Base-by-base conservation (phyloP, 495 filamentous ascomycete species). In the Amphirosellinia nigrospora region DNA sequence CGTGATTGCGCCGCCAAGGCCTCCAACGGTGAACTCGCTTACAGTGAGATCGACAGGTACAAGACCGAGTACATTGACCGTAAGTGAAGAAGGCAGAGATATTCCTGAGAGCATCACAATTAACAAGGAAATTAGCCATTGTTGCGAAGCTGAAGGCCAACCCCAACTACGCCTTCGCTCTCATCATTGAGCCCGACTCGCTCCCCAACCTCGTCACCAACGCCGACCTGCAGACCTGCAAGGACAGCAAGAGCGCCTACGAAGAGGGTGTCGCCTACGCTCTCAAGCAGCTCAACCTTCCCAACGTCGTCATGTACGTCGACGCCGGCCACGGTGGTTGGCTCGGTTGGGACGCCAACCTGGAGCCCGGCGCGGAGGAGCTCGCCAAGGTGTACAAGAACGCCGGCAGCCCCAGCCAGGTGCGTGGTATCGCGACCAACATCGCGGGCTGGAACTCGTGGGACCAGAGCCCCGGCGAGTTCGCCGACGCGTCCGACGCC, bases 191-290 rank as follows among this genome's bases (percentile, higher is more conserved):
- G 80, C 92, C 92, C 70, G 92, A 94, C 82, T 91, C 89, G 68
- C 86, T 94, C 48, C 89, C 91, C 72, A 95, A 95, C 83, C 79
- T 94, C 73, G 89, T 94, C 72, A 95, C 92, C 81, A 94, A 95
- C 81, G 71, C 85, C 77, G 83, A 83, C 75, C 79, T 89, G 43
- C 64, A 82, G 23, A 88, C 91, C 55, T 95, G 92, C 81, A 78
- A 89, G 66, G 80, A 87, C 71, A 87, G 90, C 62, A 82, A 88
- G 53, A 69, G 80, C 45, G 86, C 88, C 13, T 96, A 94, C 82
- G 84, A 89, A 71, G 87, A 89, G 56, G 87, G 90, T 77, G 87
- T 89, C 45, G 86, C 89, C 15, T 94, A 96, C 76, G 92, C 93
- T 5, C 78, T 94, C 70, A 86, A 86, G 72, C 80, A 86, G 70